These are phyloP conservation scores for Coprinopsis cinerea DNA, from an alignment of 768 basidiomycete species.

Conservation along the genomic window DNA sequence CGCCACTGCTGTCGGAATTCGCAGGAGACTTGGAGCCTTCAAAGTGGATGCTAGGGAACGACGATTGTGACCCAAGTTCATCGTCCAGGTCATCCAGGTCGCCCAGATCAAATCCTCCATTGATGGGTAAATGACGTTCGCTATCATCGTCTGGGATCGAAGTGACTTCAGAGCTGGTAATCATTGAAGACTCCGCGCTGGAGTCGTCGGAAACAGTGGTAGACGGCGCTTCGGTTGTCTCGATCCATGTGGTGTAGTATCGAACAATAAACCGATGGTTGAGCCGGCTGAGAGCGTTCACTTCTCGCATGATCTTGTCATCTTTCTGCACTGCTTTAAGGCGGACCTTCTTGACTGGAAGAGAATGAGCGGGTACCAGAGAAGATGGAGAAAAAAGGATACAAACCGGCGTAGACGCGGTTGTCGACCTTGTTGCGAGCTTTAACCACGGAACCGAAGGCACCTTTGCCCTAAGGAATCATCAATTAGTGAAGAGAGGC, in stretches of 20 bases:
- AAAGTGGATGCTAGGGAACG: constrained; percentile 87
- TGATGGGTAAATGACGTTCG: constrained; percentile 33
- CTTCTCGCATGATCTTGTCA: constrained; percentile 85
- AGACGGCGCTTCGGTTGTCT: constrained; percentile 51
- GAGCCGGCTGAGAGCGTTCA: constrained; percentile 80
- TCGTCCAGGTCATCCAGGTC: constrained; percentile 62
- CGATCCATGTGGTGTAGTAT: constrained; percentile 91
- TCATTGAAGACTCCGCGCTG: constrained; percentile 27
- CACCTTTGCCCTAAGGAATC: constrained; percentile 67
- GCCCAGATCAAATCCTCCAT: constrained; percentile 51
- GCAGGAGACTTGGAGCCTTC: constrained; percentile 39
- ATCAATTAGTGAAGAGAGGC: not conserved
- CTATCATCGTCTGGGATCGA: constrained; percentile 31
- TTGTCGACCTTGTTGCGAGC: constrained; percentile 85
- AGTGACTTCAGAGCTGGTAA: constrained; percentile 10
- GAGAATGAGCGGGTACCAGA: not conserved
- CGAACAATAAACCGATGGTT: constrained; percentile 89
- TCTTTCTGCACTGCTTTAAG: constrained; percentile 75
- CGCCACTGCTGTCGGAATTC: constrained; percentile 21
- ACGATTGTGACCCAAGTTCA: constrained; percentile 44
- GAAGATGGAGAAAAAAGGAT: not conserved
- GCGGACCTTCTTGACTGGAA: constrained; percentile 81
- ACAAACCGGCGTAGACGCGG: constrained; percentile 73
- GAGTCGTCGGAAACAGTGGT: constrained; percentile 52
- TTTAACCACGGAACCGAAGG: constrained; percentile 92